phyloP scores from a whole-genome alignment of 495 filamentous ascomycete species.

The Mytilinidion resinicola region DNA sequence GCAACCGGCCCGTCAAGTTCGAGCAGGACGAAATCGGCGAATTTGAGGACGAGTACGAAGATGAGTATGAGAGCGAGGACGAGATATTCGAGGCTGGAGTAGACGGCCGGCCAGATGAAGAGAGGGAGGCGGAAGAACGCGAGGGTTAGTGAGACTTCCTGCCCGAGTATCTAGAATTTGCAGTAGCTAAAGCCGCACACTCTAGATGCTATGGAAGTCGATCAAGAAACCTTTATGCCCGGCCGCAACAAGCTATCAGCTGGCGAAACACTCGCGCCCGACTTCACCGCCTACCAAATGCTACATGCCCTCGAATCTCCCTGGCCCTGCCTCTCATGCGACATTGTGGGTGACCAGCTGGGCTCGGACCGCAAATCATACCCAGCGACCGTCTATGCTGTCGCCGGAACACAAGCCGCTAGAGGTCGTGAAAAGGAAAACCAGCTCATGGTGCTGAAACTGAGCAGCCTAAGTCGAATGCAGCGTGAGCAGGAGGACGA shows the following conservation, averaged over 20 bases:
- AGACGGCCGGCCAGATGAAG: constrained; percentile 85
- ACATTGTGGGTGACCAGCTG: constrained; percentile 80
- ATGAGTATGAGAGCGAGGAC: constrained; percentile 95
- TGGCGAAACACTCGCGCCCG: constrained; percentile 83
- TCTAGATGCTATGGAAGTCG: constrained; percentile 78
- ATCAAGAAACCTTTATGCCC: constrained; percentile 87
- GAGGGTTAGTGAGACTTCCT: constrained; percentile 46
- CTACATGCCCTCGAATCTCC: constrained; percentile 84
- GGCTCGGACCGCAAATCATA: constrained; percentile 86
- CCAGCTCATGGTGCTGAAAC: constrained; percentile 88
- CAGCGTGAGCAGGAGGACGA: constrained; percentile 68
- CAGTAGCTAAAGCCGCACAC: neutral
- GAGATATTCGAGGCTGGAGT: constrained; percentile 93
- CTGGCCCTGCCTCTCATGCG: constrained; percentile 96
- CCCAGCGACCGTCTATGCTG: constrained; percentile 88
- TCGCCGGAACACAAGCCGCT: constrained; percentile 89
- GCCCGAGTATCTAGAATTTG: constrained; percentile 1
- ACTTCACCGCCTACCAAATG: constrained; percentile 91
- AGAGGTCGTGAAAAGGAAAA: constrained; percentile 70
- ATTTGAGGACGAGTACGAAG: constrained; percentile 94
- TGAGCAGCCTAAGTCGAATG: constrained; percentile 84
- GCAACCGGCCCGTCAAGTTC: constrained; percentile 34
- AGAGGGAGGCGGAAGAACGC: constrained; percentile 78
- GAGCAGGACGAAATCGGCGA: constrained; percentile 60
- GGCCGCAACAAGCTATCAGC: constrained; percentile 78